phyloP scores from a whole-genome alignment of 202 grass and related monocot species.

The Digitaria exilis region DNA sequence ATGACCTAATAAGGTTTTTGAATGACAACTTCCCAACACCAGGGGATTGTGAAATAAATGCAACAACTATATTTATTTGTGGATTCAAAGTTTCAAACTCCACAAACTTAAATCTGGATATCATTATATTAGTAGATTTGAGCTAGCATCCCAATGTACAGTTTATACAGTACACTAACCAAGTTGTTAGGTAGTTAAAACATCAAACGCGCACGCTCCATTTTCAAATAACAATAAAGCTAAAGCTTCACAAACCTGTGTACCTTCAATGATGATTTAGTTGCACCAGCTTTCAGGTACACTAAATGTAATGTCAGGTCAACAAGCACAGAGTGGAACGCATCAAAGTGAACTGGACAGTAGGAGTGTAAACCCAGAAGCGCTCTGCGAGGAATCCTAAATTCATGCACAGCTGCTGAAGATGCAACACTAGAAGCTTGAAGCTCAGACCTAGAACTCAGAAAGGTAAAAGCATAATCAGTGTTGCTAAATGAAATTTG shows the following conservation, averaged over 20 bases:
- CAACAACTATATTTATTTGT: background rate
- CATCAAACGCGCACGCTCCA: constrained; percentile 28
- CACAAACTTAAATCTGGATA: constrained; percentile 7
- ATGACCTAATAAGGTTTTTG: background rate
- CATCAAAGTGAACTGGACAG: constrained; percentile 96
- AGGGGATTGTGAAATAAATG: background rate
- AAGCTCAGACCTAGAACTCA: constrained; percentile 67
- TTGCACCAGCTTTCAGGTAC: constrained; percentile 87
- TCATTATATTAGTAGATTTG: background rate
- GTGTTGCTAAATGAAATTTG: constrained; percentile 17
- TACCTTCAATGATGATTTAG: constrained; percentile 82
- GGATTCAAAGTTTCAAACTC: constrained; percentile 17
- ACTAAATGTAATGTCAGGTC: constrained; percentile 91
- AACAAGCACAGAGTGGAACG: constrained; percentile 84
- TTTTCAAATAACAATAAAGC: constrained; percentile 52
- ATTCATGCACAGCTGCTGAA: constrained; percentile 86
- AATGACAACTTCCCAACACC: background rate
- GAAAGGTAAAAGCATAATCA: constrained; percentile 34
- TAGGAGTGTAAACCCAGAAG: constrained; percentile 92
- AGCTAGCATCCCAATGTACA: background rate
- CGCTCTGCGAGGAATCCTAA: constrained; percentile 81
- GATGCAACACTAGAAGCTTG: constrained; percentile 68
- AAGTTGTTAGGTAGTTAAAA: constrained; percentile 12
- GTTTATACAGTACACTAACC: constrained; percentile 26
- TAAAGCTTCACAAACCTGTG: constrained; percentile 89